These are phyloP conservation scores for Penicillium hesseltinei DNA, from an alignment of 2,329 filamentous ascomycete species.

Conservation along the genomic window DNA sequence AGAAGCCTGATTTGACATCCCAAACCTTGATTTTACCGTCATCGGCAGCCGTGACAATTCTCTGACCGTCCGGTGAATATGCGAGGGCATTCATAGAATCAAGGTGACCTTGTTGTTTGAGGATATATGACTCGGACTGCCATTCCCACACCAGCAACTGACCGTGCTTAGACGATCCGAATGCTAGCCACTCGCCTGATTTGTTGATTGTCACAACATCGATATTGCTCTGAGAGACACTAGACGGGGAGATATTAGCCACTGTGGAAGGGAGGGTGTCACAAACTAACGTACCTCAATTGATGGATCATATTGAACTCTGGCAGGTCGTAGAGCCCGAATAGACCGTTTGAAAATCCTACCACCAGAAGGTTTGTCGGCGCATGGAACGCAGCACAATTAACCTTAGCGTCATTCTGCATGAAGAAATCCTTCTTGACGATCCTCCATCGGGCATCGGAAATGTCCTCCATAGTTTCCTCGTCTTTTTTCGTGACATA, in stretches of 20 bases:
- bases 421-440: constrained; percentile 90
- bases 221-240: constrained; percentile 95
- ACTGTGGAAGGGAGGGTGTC: not conserved
- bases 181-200: constrained; percentile 93
- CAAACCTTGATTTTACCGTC: constrained; percentile 99
- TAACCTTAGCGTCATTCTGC: constrained; percentile 82
- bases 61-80: constrained; percentile 90
- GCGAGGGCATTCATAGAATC: constrained; percentile 91
- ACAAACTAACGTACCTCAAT: constrained; percentile 46
- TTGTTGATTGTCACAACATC: constrained; percentile 93
- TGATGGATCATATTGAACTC: constrained; percentile 95
- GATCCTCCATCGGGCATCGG: constrained; percentile 83
- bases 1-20: constrained; percentile 96
- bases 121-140: constrained; percentile 97
- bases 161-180: constrained; percentile 90
- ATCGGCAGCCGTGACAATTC: constrained; percentile 89
- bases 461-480: constrained; percentile 59
- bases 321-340: constrained; percentile 92
- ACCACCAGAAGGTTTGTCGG: constrained; percentile 89
- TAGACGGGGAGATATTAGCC: constrained; percentile 48
- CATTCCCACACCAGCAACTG: constrained; percentile 99
- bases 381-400: constrained; percentile 86
- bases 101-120: constrained; percentile 97
- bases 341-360: constrained; percentile 91
- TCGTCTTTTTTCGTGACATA: constrained; percentile 66